These are phyloP conservation scores for Plenodomus lindquistii DNA, from an alignment of 2,329 filamentous ascomycete species.

Conservation along the genomic window DNA sequence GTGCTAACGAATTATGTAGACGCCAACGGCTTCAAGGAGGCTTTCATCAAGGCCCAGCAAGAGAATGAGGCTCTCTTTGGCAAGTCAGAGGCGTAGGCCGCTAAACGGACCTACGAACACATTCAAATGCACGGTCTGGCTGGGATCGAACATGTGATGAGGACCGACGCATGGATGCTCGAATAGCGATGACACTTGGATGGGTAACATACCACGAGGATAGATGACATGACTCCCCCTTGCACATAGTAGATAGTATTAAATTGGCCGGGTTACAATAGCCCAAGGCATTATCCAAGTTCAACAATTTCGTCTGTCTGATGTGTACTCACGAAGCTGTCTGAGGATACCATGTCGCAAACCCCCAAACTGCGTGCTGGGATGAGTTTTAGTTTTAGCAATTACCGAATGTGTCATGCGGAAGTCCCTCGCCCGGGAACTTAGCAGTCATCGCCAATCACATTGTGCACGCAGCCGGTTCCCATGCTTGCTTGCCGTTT, in stretches of 20 bases:
- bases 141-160: constrained; percentile 13
- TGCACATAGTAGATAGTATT: constrained; percentile 45
- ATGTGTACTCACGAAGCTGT: no score
- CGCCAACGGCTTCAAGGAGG: constrained; percentile 96
- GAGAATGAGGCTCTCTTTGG: constrained; percentile 87
- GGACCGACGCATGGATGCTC: constrained; percentile 24
- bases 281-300: constrained; percentile 22
- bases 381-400: no score
- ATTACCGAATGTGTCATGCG: no score
- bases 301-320: background rate
- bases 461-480: constrained; percentile 2
- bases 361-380: no score
- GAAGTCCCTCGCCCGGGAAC: constrained; percentile 2
- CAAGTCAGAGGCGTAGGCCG: constrained; percentile 52
- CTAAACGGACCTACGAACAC: background rate
- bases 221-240: constrained; percentile 31
- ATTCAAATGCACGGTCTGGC: constrained; percentile 1
- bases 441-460: background rate
- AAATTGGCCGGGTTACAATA: constrained; percentile 29
- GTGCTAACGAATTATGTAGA: constrained; percentile 59
- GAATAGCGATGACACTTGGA: constrained; percentile 35
- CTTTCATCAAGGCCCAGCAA: constrained; percentile 94
- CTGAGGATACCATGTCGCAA: no score
- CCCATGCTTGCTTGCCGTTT: constrained; percentile 10
- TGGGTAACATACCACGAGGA: constrained; percentile 33